Evolutionary conservation across 176 grass and related monocot genomes (phyloP).

Genomic region (Ampelocalamus luodianensis): DNA sequence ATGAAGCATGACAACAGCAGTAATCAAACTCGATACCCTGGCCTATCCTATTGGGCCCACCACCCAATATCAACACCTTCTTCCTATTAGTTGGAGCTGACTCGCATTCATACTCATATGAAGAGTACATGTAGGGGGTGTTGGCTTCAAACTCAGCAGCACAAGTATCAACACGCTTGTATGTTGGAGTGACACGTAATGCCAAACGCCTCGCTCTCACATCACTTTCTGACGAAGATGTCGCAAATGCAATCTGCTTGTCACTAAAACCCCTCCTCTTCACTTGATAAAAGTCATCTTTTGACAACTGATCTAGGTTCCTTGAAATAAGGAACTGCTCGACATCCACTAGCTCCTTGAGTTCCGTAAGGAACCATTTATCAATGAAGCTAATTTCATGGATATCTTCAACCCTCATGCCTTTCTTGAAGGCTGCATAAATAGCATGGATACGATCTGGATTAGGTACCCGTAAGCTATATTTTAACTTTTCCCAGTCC

Average conservation of each 20-base stretch:
- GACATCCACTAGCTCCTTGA: conserved; percentile 82
- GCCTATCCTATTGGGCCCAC: conserved; percentile 95
- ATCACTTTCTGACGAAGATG: conserved; percentile 75
- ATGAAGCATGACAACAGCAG: conserved; percentile 99
- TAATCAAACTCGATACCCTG: conserved; percentile 99
- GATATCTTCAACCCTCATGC: conserved; percentile 87
- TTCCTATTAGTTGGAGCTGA: conserved; percentile 79
- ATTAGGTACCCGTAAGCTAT: conserved; percentile 85
- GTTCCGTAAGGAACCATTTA: conserved; percentile 88
- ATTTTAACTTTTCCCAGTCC: conserved; percentile 97
- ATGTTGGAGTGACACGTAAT: conserved; percentile 74
- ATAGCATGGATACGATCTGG: conserved; percentile 95
- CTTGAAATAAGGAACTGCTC: conserved; percentile 68
- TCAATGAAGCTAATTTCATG: conserved; percentile 91
- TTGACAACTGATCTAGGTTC: conserved; percentile 68
- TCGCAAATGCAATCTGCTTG: conserved; percentile 89
- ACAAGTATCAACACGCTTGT: conserved; percentile 98
- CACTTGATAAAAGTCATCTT: conserved; percentile 85
- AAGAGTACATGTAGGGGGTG: conserved; percentile 98
- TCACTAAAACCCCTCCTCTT: conserved; percentile 96
- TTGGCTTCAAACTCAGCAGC: conserved; percentile 99
- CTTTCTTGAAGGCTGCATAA: conserved; percentile 93
- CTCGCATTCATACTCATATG: conserved; percentile 96
- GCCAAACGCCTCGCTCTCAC: conserved; percentile 73
- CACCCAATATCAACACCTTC: conserved; percentile 98